Evolutionary conservation across 1,284 basidiomycete species (phyloP), one percentile per base, ranked within the genome.

Genomic region (Mycena sp.): DNA sequence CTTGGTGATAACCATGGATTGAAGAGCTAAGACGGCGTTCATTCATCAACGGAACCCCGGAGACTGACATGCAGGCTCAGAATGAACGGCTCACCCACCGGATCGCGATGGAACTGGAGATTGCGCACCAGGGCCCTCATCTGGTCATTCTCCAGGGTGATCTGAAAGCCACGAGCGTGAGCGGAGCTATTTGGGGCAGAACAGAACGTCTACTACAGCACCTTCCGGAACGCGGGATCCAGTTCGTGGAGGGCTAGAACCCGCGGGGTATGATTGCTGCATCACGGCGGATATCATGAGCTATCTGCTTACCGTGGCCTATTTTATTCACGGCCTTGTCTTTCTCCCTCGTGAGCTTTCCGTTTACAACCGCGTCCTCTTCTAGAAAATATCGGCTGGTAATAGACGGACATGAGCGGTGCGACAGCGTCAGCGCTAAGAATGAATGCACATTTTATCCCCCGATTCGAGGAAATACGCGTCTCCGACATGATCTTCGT

Each of bases 1-100:
- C 76, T 97, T 96, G 71, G 89, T 93, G 60, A 97, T 96, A 23
- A 98, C 84, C 97, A 99, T 99, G 17, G 91, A 94, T 76, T 99
- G 97, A 55, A 99, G 80, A 5, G 95, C 95, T 89, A 35, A 29
- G 41, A 44, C 51, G 38, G 48, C 14, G 26, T 32, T 51, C 23
- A 48, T 41, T 52, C 53, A 54, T 17, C 23, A 52, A 11, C 30
- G 6, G 30, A 43, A 41, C n/a, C 48, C 17, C 40, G 26, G n/a
- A 29, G 44, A 37, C 37, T 10, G 25, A 16, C 19, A 37, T 23
- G 23, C 16, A n/a, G 11, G 32, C 21, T 32, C 45, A 5, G 7
- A n/a, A 14, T 17, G 37, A n/a, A 14, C 17, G 38, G 68, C 78
- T 62, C 67, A 92, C 93, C 93, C 25, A 90, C 85, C 12, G 96